A percentile compares a stretch with the other conserved stretches of the same genome.
Conservation (phyloP, 1,284 basidiomycete species). For the Sporisorium exsertum region DNA sequence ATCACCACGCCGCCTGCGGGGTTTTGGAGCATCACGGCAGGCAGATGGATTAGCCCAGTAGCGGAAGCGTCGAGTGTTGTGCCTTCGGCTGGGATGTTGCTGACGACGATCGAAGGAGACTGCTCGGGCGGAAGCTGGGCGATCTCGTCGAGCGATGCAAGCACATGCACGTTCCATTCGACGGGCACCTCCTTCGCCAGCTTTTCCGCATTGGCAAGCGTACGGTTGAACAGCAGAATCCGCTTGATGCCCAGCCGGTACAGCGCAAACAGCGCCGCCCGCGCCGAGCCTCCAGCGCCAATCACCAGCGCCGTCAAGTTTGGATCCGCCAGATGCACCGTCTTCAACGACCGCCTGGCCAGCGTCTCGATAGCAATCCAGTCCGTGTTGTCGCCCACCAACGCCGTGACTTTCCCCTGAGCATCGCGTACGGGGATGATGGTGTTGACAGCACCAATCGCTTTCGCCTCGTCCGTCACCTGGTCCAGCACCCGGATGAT, state of each 20-base stretch:
- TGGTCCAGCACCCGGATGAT: constrained; percentile 63
- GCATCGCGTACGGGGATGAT: constrained; percentile 54
- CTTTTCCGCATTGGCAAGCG: constrained; percentile 55
- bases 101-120: constrained; percentile 52
- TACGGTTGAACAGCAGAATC: constrained; percentile 67
- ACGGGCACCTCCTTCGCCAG: constrained; percentile 52
- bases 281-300: constrained; percentile 67
- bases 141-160: constrained; percentile 43
- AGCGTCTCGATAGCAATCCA: constrained; percentile 64
- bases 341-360: constrained; percentile 35
- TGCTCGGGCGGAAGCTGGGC: constrained; percentile 14
- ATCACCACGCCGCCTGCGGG: constrained; percentile 63
- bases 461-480: constrained; percentile 60
- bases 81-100: constrained; percentile 65
- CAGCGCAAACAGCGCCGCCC: constrained; percentile 66
- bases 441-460: constrained; percentile 68
- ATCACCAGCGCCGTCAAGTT: constrained; percentile 62
- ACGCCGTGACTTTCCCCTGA: constrained; percentile 11
- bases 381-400: constrained; percentile 68
- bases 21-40: constrained; percentile 45
- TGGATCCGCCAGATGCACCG: constrained; percentile 36
- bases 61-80: constrained; percentile 40
- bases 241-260: constrained; percentile 59
- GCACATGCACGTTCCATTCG: constrained; percentile 62
- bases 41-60: constrained; percentile 47